Percentiles rank a stretch among this genome's conserved stretches.
Evolutionary conservation across 2,329 filamentous ascomycete genomes (phyloP).

Genomic region (Chrysosporium queenslandicum): DNA sequence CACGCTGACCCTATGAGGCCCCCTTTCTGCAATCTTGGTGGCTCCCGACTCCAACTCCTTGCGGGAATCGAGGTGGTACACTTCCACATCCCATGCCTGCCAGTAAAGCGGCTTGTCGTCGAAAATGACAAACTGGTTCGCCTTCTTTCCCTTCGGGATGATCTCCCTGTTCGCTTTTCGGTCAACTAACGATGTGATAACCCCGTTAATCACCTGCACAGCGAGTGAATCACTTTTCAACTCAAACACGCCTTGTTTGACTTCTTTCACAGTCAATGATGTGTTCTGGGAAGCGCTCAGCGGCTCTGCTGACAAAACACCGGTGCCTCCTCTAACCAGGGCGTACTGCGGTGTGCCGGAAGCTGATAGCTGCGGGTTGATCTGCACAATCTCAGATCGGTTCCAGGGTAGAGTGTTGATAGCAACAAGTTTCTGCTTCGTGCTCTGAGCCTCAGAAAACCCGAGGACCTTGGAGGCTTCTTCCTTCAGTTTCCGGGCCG

Average conservation of each 20-base stretch:
- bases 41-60: constrained; percentile 60
- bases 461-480: constrained; percentile 60
- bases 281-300: constrained; percentile 20
- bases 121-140: constrained; percentile 86
- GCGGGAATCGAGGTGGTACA: constrained; percentile 82
- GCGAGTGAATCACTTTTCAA: constrained; percentile 68
- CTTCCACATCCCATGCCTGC: constrained; percentile 97
- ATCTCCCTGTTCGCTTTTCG: constrained; percentile 62
- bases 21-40: constrained; percentile 61
- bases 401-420: constrained; percentile 84
- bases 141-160: constrained; percentile 61
- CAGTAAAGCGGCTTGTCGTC: constrained; percentile 96
- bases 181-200: constrained; percentile 78
- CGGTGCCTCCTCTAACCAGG: constrained; percentile 40
- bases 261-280: constrained; percentile 42
- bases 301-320: constrained; percentile 32
- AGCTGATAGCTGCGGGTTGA: constrained; percentile 31
- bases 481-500: constrained; percentile 59
- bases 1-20: constrained; percentile 67
- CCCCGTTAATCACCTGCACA: constrained; percentile 62
- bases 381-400: constrained; percentile 61
- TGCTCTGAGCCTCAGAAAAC: constrained; percentile 41
- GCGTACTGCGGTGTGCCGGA: constrained; percentile 29
- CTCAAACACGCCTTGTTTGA: constrained; percentile 56
- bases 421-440: constrained; percentile 45